Evolutionary conservation across 495 filamentous ascomycete species (phyloP).

Genomic region (Glarea lozoyensis): DNA sequence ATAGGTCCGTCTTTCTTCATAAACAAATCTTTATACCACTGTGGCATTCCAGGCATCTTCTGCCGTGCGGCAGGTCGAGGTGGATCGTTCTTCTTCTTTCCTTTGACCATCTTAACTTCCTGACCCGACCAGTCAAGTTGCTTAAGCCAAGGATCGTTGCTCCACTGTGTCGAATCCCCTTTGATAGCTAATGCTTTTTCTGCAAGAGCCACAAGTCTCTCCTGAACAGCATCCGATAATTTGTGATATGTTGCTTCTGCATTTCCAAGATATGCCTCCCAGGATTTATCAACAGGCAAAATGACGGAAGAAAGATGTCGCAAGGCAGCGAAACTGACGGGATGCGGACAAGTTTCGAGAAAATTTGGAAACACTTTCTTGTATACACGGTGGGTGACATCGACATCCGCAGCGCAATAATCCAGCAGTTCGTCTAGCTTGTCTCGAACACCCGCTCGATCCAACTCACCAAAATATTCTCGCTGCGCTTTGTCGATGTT

Average conservation of each 20-base stretch:
- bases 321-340: conserved; percentile 91
- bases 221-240: conserved; percentile 64
- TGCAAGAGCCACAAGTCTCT: conserved; percentile 61
- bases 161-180: conserved; percentile 53
- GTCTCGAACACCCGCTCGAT: conserved; percentile 54
- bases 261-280: conserved; percentile 72
- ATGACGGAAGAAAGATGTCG: conserved; percentile 89
- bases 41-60: conserved; percentile 89
- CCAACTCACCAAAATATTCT: conserved; percentile 79
- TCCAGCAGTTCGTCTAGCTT: conserved; percentile 77
- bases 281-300: conserved; percentile 78
- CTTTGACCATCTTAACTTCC: conserved; percentile 83
- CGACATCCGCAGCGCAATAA: conserved; percentile 95
- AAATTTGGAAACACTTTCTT: conserved; percentile 86
- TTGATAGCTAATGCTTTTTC: conserved; percentile 69
- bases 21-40: conserved; percentile 94
- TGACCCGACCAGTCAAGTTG: conserved; percentile 96
- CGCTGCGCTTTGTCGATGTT: conserved; percentile 85
- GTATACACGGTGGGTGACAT: conserved; percentile 85
- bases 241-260: conserved; percentile 78
- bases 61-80: conserved; percentile 71
- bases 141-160: conserved; percentile 76
- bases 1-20: conserved; percentile 52
- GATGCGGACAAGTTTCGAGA: conserved; percentile 82
- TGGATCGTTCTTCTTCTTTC: conserved; percentile 74